These are phyloP conservation scores for Chionographis japonica DNA, from an alignment of 106 monocot genomes.

Conservation along the genomic window DNA sequence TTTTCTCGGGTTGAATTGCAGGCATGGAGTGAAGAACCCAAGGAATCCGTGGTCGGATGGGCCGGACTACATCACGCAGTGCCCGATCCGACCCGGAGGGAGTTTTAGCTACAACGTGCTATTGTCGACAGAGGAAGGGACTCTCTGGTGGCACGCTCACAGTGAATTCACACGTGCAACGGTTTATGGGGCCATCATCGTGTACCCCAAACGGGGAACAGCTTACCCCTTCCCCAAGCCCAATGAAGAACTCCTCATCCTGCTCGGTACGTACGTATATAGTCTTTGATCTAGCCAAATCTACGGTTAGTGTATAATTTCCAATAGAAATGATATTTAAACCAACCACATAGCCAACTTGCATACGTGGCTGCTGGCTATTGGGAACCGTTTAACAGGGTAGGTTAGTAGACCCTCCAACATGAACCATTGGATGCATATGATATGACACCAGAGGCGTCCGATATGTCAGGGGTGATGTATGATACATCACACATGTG, in stretches of 20 bases:
- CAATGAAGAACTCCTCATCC: conserved; percentile 5
- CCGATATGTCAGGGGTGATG: too few species aligned
- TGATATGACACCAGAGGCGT: too few species aligned
- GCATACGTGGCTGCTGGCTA: too few species aligned
- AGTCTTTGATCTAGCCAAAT: too few species aligned
- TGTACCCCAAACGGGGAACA: conserved; percentile 10
- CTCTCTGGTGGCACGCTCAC: conserved; percentile 72
- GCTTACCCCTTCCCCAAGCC: conserved; percentile 15
- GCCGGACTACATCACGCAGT: conserved; percentile 54
- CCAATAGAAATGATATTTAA: too few species aligned
- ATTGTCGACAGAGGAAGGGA: conserved; percentile 46
- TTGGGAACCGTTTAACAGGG: too few species aligned
- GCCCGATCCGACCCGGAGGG: conserved; percentile 28
- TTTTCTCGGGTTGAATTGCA: conserved; percentile 5
- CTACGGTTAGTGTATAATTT: too few species aligned
- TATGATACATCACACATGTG: too few species aligned
- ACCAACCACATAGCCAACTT: too few species aligned
- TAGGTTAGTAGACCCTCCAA: too few species aligned
- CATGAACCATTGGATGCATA: too few species aligned
- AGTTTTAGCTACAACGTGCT: conserved; percentile 24
- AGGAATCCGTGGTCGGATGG: conserved; percentile 61
- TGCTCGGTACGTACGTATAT: conserved; percentile 9
- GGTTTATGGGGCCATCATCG: conserved; percentile 39
- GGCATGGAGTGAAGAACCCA: conserved; percentile 55
- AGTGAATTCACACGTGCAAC: conserved; percentile 35